Base-by-base conservation (phyloP, 768 basidiomycete genomes). In the Pluteus cervinus region DNA sequence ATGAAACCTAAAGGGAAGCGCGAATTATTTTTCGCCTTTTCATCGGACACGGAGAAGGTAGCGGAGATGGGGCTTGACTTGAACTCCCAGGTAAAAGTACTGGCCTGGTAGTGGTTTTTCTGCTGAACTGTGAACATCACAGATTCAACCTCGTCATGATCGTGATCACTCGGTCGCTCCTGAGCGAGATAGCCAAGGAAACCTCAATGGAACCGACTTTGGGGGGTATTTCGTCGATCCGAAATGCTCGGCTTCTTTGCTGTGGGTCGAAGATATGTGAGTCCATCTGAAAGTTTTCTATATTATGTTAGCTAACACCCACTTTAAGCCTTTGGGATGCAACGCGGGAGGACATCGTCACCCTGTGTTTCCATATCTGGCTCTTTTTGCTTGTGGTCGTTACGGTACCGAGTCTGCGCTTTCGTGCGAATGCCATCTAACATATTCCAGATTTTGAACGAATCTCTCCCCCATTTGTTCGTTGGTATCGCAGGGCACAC, bases 401-500 rank as follows among this genome's bases (percentile, higher is more conserved):
- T 18, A 69, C 75, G 25, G 75, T 75, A 46, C 28, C n/a, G 69
- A 49, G 11, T 11, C 29, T 11, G 12, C 37, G 10, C 11, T 4
- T 20, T 29, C 36, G n/a, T 26, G 14, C 4, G 24, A 14, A 21
- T 15, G 16, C 18, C 38, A 40, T 32, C 43, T 36, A 20, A 10
- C 33, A 29, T 6, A 20, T 10, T 39, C 21, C 37, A 76, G 75
- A 57, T 77, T 29, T 40, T 74, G 33, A 66, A 62, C 37, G 73
- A 76, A 47, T 73, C 72, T 1, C 60, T 72, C 24, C 75, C 75
- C 5, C 72, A 75, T 45, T 56, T 76, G 28, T 65, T 61, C 2
- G 69, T 73, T 21, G 62, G 65, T 2, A 41, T 77, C 7, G 58
- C 57, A 15, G 71, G 68, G 4, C 73, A 75, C 41, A 46, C 64